Conservation (phyloP, 106 monocot species). For the Xerophyta viscosa region DNA sequence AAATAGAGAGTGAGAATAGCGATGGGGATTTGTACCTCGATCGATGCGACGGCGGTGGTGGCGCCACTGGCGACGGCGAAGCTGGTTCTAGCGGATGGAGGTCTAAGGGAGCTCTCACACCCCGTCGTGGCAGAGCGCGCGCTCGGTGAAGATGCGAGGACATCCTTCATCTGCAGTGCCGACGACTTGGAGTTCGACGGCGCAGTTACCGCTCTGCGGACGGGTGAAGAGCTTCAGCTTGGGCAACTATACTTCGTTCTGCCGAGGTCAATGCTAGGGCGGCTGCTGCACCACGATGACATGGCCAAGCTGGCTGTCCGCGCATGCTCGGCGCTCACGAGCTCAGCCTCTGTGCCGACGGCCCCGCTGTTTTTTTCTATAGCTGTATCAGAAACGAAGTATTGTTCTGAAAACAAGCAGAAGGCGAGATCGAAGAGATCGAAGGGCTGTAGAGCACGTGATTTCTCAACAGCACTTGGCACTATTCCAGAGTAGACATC, state of each 20-base stretch:
- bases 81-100: conserved; percentile 24
- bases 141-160: conserved; percentile 9
- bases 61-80: conserved; percentile 19
- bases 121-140: conserved; percentile 17
- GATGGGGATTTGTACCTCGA: conserved; percentile 24
- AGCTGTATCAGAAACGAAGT: not conserved
- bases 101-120: conserved; percentile 18
- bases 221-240: conserved; percentile 24
- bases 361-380: conserved; percentile 26
- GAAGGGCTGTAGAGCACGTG: too few relatives aligned
- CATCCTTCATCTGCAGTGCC: conserved; percentile 35
- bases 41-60: conserved; percentile 1
- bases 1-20: too few relatives aligned
- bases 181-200: conserved; percentile 38
- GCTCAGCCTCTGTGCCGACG: not conserved
- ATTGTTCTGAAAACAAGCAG: too few relatives aligned
- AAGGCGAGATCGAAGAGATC: too few relatives aligned
- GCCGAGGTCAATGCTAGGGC: conserved; percentile 22
- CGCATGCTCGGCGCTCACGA: conserved; percentile 22
- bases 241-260: conserved; percentile 51
- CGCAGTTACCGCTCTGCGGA: conserved; percentile 10
- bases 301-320: conserved; percentile 30
- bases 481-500: too few relatives aligned
- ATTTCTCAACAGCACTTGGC: too few relatives aligned
- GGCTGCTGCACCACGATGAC: conserved; percentile 17